Conservation (phyloP, 2,329 filamentous ascomycete species). For the Neopestalotiopsis sp. region DNA sequence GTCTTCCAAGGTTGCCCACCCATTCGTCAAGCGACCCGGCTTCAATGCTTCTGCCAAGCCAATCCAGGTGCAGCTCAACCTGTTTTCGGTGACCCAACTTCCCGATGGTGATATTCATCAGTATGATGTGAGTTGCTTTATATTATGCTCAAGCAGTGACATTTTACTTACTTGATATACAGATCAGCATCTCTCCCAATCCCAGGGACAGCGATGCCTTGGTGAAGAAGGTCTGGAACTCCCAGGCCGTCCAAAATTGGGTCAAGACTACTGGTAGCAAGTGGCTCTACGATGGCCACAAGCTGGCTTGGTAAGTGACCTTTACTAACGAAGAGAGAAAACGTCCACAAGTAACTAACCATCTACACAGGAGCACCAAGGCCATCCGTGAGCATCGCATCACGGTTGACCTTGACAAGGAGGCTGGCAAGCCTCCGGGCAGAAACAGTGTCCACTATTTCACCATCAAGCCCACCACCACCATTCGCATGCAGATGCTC, state of each 20-base stretch:
- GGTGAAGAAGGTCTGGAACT: conserved; percentile 79
- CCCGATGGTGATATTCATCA: conserved; percentile 73
- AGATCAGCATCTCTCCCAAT: conserved; percentile 72
- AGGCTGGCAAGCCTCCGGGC: conserved; percentile 35
- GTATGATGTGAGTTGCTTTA: conserved; percentile 73
- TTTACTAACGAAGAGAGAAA: not conserved
- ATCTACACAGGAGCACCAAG: conserved; percentile 40
- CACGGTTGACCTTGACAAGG: conserved; percentile 71
- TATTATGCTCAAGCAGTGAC: conserved; percentile 18
- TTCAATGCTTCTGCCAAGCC: conserved; percentile 63
- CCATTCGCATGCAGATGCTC: conserved; percentile 71
- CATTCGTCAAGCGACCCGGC: conserved; percentile 53
- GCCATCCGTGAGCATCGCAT: conserved; percentile 58
- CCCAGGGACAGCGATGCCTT: conserved; percentile 63
- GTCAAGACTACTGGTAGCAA: conserved; percentile 53
- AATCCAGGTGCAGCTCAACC: conserved; percentile 70
- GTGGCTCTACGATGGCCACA: conserved; percentile 84
- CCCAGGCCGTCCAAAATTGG: conserved; percentile 59
- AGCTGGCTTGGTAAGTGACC: conserved; percentile 77
- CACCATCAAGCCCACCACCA: conserved; percentile 67
- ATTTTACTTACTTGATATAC: not conserved
- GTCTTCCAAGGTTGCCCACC: conserved; percentile 30
- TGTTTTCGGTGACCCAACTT: conserved; percentile 70
- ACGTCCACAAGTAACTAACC: conserved; percentile 22
- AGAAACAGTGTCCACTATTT: conserved; percentile 58